Conservation (phyloP, 2,329 filamentous ascomycete species). For the Bipolaris gigantea region DNA sequence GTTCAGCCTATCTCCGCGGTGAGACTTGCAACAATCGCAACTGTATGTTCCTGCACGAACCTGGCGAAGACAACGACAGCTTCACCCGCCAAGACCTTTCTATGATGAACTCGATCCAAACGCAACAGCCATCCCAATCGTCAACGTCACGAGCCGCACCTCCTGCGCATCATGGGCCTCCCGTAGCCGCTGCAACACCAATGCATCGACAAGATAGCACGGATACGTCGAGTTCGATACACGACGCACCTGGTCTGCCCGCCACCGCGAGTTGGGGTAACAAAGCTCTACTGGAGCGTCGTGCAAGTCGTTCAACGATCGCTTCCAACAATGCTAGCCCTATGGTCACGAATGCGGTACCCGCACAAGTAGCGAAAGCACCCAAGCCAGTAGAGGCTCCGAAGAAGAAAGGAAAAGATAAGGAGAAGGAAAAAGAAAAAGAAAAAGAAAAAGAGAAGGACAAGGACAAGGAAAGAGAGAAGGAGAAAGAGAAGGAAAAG, state of each 20-base stretch:
- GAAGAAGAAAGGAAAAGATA: conserved; percentile 35
- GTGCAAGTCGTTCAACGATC: conserved; percentile 79
- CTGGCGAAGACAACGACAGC: conserved; percentile 96
- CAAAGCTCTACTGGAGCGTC: conserved; percentile 67
- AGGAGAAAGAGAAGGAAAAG: conserved; percentile 28
- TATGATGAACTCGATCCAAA: conserved; percentile 87
- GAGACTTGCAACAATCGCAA: conserved; percentile 94
- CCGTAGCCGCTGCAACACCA: conserved; percentile 56
- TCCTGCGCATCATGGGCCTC: conserved; percentile 53
- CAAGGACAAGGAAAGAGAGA: conserved; percentile 27
- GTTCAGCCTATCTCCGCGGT: conserved; percentile 91
- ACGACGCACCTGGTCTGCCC: conserved; percentile 84
- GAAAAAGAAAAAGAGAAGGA: conserved; percentile 28
- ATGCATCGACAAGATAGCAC: conserved; percentile 79
- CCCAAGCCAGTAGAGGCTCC: conserved; percentile 33
- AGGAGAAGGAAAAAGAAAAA: conserved; percentile 17
- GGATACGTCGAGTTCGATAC: conserved; percentile 63
- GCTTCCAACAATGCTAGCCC: conserved; percentile 81
- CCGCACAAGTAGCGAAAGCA: conserved; percentile 39
- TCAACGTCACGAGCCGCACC: conserved; percentile 56
- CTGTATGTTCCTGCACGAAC: conserved; percentile 97
- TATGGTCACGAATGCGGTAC: conserved; percentile 57
- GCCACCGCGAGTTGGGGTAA: conserved; percentile 92
- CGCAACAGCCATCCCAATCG: conserved; percentile 68
- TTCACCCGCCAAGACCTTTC: conserved; percentile 94